Conservation (phyloP, 2,329 filamentous ascomycete genomes). For the Trichothecium roseum region DNA sequence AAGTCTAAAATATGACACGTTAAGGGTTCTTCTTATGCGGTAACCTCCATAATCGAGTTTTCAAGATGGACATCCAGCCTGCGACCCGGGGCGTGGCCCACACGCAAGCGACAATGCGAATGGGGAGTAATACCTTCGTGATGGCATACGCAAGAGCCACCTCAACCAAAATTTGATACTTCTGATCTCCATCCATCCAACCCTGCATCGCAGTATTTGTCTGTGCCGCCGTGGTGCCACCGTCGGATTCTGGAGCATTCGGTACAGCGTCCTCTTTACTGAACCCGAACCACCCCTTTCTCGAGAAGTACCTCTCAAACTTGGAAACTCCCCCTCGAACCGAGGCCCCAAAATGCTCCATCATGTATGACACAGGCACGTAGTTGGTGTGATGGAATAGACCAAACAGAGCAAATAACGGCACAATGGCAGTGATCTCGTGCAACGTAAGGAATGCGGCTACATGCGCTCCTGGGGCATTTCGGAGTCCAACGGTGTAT, state of each 20-base stretch:
- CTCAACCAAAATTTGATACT: conserved; percentile 49
- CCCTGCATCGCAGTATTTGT: conserved; percentile 19
- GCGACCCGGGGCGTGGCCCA: conserved; percentile 95
- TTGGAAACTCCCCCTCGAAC: conserved; percentile 55
- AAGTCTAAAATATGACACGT: not conserved
- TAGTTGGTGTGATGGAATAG: conserved; percentile 73
- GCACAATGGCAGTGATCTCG: conserved; percentile 79
- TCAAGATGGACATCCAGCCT: too few species aligned
- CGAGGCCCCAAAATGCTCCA: conserved; percentile 36
- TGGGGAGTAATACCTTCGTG: conserved; percentile 73
- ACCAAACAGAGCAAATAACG: conserved; percentile 63
- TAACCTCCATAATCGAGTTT: too few species aligned
- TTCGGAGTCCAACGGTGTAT: conserved; percentile 59
- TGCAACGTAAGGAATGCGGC: conserved; percentile 83
- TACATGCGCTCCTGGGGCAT: conserved; percentile 73
- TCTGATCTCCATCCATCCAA: conserved; percentile 28
- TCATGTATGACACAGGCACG: conserved; percentile 50
- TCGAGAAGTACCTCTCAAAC: conserved; percentile 67
- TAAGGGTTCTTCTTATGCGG: not conserved
- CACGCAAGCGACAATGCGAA: conserved; percentile 66
- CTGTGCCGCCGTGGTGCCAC: conserved; percentile 4
- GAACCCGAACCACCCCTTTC: conserved; percentile 73
- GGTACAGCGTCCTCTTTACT: conserved; percentile 20
- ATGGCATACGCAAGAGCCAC: conserved; percentile 86
- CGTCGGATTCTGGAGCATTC: conserved; percentile 2